phyloP scores from a whole-genome alignment of 2,329 filamentous ascomycete species.

The Curvularia hawaiiensis region DNA sequence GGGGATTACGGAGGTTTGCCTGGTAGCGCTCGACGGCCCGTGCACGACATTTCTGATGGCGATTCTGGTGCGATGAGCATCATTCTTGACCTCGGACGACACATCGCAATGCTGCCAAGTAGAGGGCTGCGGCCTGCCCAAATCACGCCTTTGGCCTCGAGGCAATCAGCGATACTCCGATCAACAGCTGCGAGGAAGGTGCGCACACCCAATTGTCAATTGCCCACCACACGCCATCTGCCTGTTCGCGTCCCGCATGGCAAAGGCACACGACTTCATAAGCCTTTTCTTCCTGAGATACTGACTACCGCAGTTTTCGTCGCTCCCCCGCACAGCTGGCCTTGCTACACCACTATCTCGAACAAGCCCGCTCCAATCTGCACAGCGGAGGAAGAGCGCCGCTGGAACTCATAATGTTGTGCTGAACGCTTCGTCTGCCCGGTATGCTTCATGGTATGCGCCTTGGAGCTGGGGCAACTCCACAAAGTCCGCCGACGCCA shows the following conservation, averaged over 20 bases:
- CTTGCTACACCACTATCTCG: slow-evolving; percentile 29
- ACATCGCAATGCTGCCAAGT: slow-evolving; percentile 54
- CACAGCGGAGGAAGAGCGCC: slow-evolving; percentile 34
- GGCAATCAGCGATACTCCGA: slow-evolving; percentile 28
- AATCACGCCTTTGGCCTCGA: slow-evolving; percentile 28
- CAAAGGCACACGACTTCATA: slow-evolving; percentile 2
- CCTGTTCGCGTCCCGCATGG: slow-evolving; percentile 16
- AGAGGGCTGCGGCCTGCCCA: slow-evolving; percentile 51
- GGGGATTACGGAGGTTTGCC: slow-evolving; percentile 20
- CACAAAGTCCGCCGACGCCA: slow-evolving; percentile 27
- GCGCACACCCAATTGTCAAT: slow-evolving; percentile 19
- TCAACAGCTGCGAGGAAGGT: slow-evolving; percentile 42
- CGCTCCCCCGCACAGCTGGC: slow-evolving; percentile 29
- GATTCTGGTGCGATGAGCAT: slow-evolving; percentile 14
- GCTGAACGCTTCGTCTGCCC: slow-evolving; percentile 33
- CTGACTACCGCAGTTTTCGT: slow-evolving; percentile 41
- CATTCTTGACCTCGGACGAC: slow-evolving; percentile 32
- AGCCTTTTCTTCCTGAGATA: not conserved
- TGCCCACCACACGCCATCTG: slow-evolving; percentile 4
- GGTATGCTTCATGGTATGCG: slow-evolving; percentile 44
- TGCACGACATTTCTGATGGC: slow-evolving; percentile 30
- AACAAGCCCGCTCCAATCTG: slow-evolving; percentile 33
- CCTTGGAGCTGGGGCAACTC: slow-evolving; percentile 44
- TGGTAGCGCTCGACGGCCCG: slow-evolving; percentile 6
- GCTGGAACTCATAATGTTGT: slow-evolving; percentile 20